phyloP scores from a whole-genome alignment of 2,329 filamentous ascomycete species.

The Apiospora saccharicola region DNA sequence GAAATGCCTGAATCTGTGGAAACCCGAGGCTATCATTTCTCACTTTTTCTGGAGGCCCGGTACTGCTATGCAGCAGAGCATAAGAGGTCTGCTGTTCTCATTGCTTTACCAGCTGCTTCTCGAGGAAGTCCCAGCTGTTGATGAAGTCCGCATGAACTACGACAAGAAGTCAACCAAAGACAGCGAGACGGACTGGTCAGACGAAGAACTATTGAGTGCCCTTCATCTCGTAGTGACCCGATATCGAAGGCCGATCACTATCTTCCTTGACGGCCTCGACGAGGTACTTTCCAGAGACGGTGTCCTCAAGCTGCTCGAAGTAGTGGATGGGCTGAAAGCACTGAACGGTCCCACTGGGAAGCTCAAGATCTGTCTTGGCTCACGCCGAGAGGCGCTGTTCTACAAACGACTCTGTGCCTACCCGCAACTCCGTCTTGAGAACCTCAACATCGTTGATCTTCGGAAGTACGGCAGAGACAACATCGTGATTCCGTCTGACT shows the following conservation, averaged over 20 bases:
- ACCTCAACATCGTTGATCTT: background rate
- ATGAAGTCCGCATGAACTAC: background rate
- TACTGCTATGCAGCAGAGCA: slow-evolving; percentile 25
- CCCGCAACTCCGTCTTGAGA: background rate
- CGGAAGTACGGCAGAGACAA: background rate
- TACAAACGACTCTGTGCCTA: background rate
- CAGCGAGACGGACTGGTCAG: background rate
- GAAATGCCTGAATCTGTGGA: slow-evolving; percentile 5
- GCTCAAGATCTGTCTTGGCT: background rate
- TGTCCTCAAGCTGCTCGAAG: background rate
- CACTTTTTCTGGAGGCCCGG: slow-evolving; percentile 30
- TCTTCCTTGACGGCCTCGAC: background rate
- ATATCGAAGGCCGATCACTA: background rate
- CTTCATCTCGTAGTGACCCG: background rate
- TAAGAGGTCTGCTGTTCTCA: slow-evolving; percentile 27
- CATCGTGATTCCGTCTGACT: background rate
- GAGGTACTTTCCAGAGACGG: background rate
- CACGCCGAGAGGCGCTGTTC: background rate
- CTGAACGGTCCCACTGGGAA: background rate
- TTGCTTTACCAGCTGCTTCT: slow-evolving; percentile 25
- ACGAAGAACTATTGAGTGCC: background rate
- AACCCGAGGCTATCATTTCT: slow-evolving; percentile 12
- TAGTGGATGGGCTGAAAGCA: background rate
- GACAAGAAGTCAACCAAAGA: background rate
- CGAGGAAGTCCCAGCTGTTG: background rate